phyloP scores from a whole-genome alignment of 768 basidiomycete genomes.

The Clitopilus passeckerianus region DNA sequence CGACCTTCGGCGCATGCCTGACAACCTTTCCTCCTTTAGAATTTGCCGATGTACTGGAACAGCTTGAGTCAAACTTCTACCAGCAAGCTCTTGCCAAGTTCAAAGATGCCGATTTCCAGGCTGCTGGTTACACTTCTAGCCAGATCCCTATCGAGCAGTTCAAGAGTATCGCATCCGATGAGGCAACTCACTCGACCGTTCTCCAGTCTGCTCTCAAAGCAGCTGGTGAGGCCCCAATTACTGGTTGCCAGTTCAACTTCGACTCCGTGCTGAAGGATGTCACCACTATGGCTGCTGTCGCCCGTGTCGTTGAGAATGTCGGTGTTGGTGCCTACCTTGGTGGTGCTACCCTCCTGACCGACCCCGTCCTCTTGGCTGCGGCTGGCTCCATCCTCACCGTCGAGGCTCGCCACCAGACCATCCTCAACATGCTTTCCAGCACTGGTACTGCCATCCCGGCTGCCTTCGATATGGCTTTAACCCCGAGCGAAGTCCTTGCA shows the following conservation, averaged over 20 bases:
- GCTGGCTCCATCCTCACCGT: conserved; percentile 73
- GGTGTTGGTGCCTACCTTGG: conserved; percentile 79
- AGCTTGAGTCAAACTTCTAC: conserved; percentile 70
- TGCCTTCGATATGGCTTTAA: conserved; percentile 71
- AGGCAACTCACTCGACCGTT: conserved; percentile 51
- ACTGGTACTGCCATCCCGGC: conserved; percentile 55
- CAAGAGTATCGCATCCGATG: conserved; percentile 54
- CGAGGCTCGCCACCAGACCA: conserved; percentile 79
- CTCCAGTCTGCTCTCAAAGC: conserved; percentile 50
- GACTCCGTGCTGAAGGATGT: conserved; percentile 58
- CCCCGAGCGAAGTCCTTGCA: conserved; percentile 65
- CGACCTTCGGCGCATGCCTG: neutral
- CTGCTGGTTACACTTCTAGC: conserved; percentile 58
- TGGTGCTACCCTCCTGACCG: conserved; percentile 56
- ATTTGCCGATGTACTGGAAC: conserved; percentile 73
- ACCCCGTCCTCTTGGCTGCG: conserved; percentile 56
- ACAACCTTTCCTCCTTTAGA: conserved; percentile 32
- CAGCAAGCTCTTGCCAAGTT: conserved; percentile 61
- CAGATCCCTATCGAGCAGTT: conserved; percentile 59
- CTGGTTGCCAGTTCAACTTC: conserved; percentile 67
- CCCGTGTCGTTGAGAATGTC: conserved; percentile 71
- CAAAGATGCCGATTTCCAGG: conserved; percentile 52
- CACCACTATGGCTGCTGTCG: conserved; percentile 61
- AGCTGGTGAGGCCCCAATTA: conserved; percentile 49
- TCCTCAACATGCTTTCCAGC: conserved; percentile 66